phyloP scores from a whole-genome alignment of 2,329 filamentous ascomycete genomes.

The Bipolaris oryzae region DNA sequence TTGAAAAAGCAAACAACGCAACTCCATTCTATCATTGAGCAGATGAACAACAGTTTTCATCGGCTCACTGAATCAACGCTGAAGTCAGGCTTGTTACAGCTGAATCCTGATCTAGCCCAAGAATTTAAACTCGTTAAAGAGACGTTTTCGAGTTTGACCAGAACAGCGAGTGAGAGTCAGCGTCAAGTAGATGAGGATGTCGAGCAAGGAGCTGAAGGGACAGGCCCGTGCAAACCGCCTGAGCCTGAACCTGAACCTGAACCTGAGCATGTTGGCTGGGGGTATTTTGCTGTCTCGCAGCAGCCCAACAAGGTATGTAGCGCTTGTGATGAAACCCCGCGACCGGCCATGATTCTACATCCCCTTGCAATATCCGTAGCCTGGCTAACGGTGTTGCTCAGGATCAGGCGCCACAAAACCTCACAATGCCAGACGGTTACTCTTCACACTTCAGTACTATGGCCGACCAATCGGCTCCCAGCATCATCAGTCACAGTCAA shows the following conservation, averaged over 20 bases:
- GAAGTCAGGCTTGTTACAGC: conserved; percentile 62
- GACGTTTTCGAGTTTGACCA: conserved; percentile 63
- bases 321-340: not conserved
- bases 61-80: conserved; percentile 68
- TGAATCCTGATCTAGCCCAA: conserved; percentile 62
- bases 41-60: conserved; percentile 75
- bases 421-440: conserved; percentile 20
- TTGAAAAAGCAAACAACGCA: conserved; percentile 73
- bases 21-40: conserved; percentile 71
- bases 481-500: conserved; percentile 21
- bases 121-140: conserved; percentile 64
- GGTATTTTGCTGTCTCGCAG: conserved; percentile 23
- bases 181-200: conserved; percentile 37
- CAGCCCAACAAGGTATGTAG: not conserved
- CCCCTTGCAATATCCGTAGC: too few species aligned
- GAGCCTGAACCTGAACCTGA: conserved; percentile 14
- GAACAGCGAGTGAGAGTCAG: conserved; percentile 48
- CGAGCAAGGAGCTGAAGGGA: conserved; percentile 14
- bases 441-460: conserved; percentile 17
- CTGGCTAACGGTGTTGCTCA: not conserved
- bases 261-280: conserved; percentile 34
- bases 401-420: conserved; percentile 6
- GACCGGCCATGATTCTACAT: too few species aligned
- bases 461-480: conserved; percentile 8
- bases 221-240: conserved; percentile 9